Evolutionary conservation across 768 basidiomycete genomes (phyloP), one percentile per base, ranked within the genome.

Genomic region (Hypholoma sublateritium): DNA sequence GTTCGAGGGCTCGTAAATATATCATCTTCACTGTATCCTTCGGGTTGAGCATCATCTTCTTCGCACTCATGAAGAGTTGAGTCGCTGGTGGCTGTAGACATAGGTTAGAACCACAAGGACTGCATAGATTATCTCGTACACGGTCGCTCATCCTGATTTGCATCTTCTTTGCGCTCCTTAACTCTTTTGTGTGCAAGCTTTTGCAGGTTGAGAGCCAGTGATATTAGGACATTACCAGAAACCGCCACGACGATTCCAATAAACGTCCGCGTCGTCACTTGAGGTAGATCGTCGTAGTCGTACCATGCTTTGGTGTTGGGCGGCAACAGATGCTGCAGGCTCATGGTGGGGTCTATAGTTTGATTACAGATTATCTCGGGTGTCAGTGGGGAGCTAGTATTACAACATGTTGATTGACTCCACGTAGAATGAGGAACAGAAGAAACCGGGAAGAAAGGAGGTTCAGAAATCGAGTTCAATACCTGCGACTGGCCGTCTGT

Each of bases 151-250:
- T 50, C 56, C 53, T 44, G 46, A 28, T 50, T 53, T 24, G 35
- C 51, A 52, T 35, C 59, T 41, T 57, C 62, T 70, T 68, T 68
- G 59, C 67, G 69, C 25, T 66, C 73, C 62, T 85, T 84, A 32
- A 90, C 76, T 25, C 88, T 80, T 62, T 81, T 80, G 74, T 96
- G 95, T 1, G 93, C 93, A 16, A 96, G 81, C 69, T 97, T 98
- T 72, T 98, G 95, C 34, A 91, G 75, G 72, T 97, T 97, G 60
- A 98, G 80, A 14, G 93, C 95, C 21, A 95, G 80, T 9, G 90
- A 91, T 59, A 98, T 94, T 59, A 97, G 81, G 11, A 95, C 72
- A 67, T 96, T 96, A 32, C 95, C 95, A 7, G 80, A 77, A 54
- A 96, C 82, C 3, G 94, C 89, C 35, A 95, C 85, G 4, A 80